Evolutionary conservation across 352 stramenopile genomes (phyloP), one percentile per base, ranked within the genome.

Genomic region (Globisporangium cystogenes): DNA sequence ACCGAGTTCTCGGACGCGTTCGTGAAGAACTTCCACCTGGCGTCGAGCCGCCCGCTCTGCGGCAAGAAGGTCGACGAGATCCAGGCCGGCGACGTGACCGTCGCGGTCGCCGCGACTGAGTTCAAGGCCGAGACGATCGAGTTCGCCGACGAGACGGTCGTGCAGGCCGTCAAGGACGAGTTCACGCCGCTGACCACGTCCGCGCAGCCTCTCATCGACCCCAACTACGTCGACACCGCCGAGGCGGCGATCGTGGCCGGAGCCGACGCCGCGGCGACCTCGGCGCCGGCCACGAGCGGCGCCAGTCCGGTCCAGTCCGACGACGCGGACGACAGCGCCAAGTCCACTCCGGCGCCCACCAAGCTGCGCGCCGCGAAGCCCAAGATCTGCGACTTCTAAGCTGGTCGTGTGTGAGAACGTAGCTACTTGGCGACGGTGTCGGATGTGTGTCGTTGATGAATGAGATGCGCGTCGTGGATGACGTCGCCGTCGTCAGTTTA

Each of bases 21-120:
- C 36, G 70, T 86, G 18, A 67, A 64, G 44, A 73, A 79, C 65
- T 74, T 72, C 59, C 71, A 84, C 59, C 51, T 87, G 41, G 60
- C 78, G 29, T 79, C 68, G 4, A 64, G 62, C 56, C 65, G 66
- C 50, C 62, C 76, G 7, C 50, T 68, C 44, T 82, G 72, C 53
- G 74, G 67, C 35, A 68, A 87, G 53, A 67, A 66, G 23, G 53
- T 86, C 23, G 74, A 87, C 40, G 64, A 76, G 21, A 72, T 86
- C 26, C 57, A 64, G 40, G 68, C 61, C 4, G 76, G 76, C 36
- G 56, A 78, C 40, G 35, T 81, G 18, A 67, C 65, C 37, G 51
- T 87, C 48, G 74, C 74, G 5, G 67, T 76, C 7, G 67, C 54
- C 21, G 67, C 71, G 7, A 64, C 55, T 18, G 62, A 67, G 7